Base-by-base conservation (phyloP, 208 protist species). In the Crithidia fasciculata region DNA sequence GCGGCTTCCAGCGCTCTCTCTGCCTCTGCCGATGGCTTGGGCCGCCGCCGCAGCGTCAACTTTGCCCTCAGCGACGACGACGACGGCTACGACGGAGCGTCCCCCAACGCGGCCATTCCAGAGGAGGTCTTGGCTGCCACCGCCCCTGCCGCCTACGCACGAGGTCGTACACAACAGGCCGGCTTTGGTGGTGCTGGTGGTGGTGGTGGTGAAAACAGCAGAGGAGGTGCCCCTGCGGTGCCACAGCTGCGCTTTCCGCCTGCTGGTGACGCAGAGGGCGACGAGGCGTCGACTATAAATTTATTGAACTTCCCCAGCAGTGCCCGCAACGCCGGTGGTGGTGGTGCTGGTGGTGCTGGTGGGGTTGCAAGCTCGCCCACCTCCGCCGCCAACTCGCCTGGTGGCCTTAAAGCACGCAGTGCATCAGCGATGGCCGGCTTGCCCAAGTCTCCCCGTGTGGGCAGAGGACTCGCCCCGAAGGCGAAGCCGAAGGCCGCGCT, bases 401-500 rank as follows among this genome's bases (percentile, higher is more conserved):
- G 44, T 37, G 64, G 64, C 5, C 28, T 69, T 37, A 44, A 18
- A 18, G 37, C 4, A n/a, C 53, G 64, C 53, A 50, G 49, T 18
- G 50, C 16, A 5, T 59, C 52, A 15, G 40, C n/a, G 40, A n/a
- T 58, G 18, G 37, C 53, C 49, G 64, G 64, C 53, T 60, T 69
- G 36, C 47, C 61, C 56, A 69, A 74, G 43, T 78, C 74, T 15
- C 57, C 78, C 41, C 70, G 69, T 13, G 69, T 61, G 4, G 72
- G 72, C 41, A 74, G 85, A 2, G 74, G 82, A 9, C 76, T 93
- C 19, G 82, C 75, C 9, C 84, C 88, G 36, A 96, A 96, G 78
- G 87, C 90, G 18, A 96, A 96, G 73, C 92, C 92, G 10, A 83
- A 84, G 54, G 89, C 75, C 37, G 84, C 86, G 0, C 19, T 82